phyloP scores from a whole-genome alignment of 768 basidiomycete genomes.

The Suillus sp. region DNA sequence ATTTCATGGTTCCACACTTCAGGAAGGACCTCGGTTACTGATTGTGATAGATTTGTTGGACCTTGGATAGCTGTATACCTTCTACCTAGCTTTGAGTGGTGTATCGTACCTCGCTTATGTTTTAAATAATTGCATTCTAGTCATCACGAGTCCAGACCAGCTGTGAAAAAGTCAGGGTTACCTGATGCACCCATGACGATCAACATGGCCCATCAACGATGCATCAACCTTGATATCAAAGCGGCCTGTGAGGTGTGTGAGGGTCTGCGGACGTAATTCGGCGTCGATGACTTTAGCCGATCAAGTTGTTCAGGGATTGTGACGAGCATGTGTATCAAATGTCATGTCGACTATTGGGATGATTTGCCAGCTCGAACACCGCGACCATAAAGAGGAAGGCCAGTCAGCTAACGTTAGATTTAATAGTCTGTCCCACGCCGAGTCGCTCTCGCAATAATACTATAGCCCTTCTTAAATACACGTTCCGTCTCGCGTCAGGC shows the following conservation, averaged over 20 bases:
- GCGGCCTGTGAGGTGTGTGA: background rate
- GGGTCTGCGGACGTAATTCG: constrained; percentile 3
- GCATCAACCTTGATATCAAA: background rate
- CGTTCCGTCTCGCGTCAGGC: background rate
- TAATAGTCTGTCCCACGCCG: constrained; percentile 15
- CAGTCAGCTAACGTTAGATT: constrained; percentile 5
- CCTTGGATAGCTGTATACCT: background rate
- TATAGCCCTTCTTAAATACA: constrained; percentile 7
- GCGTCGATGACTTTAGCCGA: background rate
- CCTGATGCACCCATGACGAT: background rate
- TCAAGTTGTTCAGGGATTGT: background rate
- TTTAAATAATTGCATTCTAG: constrained; percentile 4
- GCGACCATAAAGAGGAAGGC: background rate
- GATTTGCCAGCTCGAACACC: constrained; percentile 4
- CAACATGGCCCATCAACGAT: too few species aligned
- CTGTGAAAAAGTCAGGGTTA: constrained; percentile 1
- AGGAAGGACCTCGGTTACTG: constrained; percentile 32
- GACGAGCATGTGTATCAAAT: background rate
- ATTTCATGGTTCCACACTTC: constrained; percentile 30
- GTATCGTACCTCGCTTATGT: background rate
- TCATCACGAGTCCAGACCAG: background rate
- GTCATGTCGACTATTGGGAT: background rate
- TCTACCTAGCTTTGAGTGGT: background rate
- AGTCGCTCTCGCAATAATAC: constrained; percentile 9
- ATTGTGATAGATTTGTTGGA: constrained; percentile 3